Evolutionary conservation across 176 grass and related monocot genomes (phyloP).

Genomic region (Oryza coarctata): DNA sequence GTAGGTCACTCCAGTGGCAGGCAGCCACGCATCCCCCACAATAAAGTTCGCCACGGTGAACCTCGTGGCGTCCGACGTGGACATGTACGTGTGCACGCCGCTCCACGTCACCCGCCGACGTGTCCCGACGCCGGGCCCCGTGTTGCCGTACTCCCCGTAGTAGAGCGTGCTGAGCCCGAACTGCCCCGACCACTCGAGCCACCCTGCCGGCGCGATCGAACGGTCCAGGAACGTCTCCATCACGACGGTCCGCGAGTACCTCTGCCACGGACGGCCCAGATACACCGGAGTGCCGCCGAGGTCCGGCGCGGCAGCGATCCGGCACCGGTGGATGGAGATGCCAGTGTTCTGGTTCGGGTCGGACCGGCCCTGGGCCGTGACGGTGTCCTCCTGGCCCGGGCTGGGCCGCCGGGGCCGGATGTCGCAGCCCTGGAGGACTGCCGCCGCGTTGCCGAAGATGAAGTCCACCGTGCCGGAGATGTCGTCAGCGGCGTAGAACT

Average conservation of each 20-base stretch:
- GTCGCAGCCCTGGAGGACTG: conserved; percentile 55
- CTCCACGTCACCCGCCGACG: conserved; percentile 48
- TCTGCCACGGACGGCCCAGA: conserved; percentile 71
- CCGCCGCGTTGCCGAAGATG: conserved; percentile 77
- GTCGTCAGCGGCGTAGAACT: conserved; percentile 49
- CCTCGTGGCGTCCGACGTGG: conserved; percentile 36
- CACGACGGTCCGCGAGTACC: conserved; percentile 56
- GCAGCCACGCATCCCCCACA: conserved; percentile 51
- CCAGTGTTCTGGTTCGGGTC: conserved; percentile 80
- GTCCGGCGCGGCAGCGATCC: conserved; percentile 45
- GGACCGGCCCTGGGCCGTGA: conserved; percentile 69
- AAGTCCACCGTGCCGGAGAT: conserved; percentile 82
- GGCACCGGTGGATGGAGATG: conserved; percentile 68
- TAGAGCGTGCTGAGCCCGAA: conserved; percentile 53
- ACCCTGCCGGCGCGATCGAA: conserved; percentile 42
- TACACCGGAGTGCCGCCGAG: conserved; percentile 49
- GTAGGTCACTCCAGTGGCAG: conserved; percentile 45
- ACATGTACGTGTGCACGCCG: conserved; percentile 46
- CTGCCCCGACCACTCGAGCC: conserved; percentile 59
- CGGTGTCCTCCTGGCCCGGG: conserved; percentile 25
- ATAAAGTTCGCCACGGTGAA: conserved; percentile 73
- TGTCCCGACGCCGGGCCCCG: conserved; percentile 31
- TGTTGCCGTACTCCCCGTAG: conserved; percentile 79
- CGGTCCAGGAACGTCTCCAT: conserved; percentile 49
- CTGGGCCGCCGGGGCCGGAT: conserved; percentile 46